Base-by-base conservation (phyloP, 352 stramenopile species). In the Phytophthora hybrid region DNA sequence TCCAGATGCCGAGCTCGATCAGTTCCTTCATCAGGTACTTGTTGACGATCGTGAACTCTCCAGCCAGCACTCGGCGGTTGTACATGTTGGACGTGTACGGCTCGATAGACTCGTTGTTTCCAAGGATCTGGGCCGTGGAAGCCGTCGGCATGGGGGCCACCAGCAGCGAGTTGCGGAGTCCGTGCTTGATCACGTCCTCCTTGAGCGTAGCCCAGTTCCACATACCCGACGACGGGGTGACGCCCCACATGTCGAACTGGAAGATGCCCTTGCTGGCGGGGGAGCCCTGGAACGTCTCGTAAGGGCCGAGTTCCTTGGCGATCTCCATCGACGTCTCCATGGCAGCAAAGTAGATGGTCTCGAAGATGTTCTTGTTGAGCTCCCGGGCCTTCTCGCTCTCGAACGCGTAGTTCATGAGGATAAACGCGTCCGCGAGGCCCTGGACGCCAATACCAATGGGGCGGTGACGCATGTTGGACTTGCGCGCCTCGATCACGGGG, bases 71-170 rank as follows among this genome's bases (percentile, higher is more conserved):
- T 65, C 98, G 97, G 29, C 98, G 95, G 73, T 98, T 99, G 96
- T 99, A 99, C 93, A 99, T 99, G 87, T 99, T 99, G 67, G 89
- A 98, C 52, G 98, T 99, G 84, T 98, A 99, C 37, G 98, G 98
- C 84, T 99, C 98, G 31, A 99, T 98, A 39, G 92, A 98, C 80
- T 99, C 98, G 82, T 99, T 99, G 89, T 99, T 99, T 64, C 98
- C 98, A 11, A 99, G 83, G 77, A 99, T 99, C 81, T 99, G 98
- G 11, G 98, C 97, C 10, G 98, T 99, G 29, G 97, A 99, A 6
- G 98, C 98, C 29, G 98, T 99, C 1, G 98, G 98, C 98, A 99
- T 99, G 4, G 98, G 98, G 14, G 98, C 98, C 5, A 99, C 83
- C n/a, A 99, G 82, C 26, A 99, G 88, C 57, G 97, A 99, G 89